phyloP scores from a whole-genome alignment of 495 filamentous ascomycete genomes.

The Diplogelasinospora grovesii region DNA sequence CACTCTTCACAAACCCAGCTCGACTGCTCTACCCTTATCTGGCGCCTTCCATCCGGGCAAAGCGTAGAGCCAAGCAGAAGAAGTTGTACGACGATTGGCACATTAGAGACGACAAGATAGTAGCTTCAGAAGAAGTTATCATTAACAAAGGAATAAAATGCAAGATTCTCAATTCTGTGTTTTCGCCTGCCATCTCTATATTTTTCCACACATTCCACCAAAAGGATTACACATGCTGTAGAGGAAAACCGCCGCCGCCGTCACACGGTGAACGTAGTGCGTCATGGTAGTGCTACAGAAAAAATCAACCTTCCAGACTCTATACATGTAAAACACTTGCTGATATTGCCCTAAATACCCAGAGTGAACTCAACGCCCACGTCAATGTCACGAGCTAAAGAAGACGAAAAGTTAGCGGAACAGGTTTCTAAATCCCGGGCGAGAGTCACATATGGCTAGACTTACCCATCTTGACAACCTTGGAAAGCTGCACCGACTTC shows the following conservation, averaged over 20 bases:
- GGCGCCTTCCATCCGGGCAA: too few relatives aligned
- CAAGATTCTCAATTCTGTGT: neutral
- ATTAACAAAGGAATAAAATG: too few relatives aligned
- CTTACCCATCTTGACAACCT: constrained; percentile 96
- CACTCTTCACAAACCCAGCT: too few relatives aligned
- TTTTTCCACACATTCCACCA: neutral
- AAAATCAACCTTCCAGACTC: neutral
- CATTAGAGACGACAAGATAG: too few relatives aligned
- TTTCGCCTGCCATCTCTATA: neutral
- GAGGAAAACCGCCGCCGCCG: neutral
- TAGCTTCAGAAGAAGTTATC: too few relatives aligned
- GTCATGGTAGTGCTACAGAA: neutral
- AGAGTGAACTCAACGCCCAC: constrained; percentile 96
- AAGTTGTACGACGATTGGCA: too few relatives aligned
- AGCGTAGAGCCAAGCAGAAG: too few relatives aligned
- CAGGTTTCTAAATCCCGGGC: constrained; percentile 7
- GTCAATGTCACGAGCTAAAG: constrained; percentile 83
- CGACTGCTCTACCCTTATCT: too few relatives aligned
- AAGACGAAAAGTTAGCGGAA: constrained; percentile 2
- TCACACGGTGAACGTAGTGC: neutral
- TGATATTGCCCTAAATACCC: constrained; percentile 61
- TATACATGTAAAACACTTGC: neutral
- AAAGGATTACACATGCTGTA: neutral
- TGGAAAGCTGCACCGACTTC: constrained; percentile 97
- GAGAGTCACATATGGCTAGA: constrained; percentile 9